Evolutionary conservation across 371 early-diverging fungal genomes (phyloP).

Genomic region (Mucor velutinosus): DNA sequence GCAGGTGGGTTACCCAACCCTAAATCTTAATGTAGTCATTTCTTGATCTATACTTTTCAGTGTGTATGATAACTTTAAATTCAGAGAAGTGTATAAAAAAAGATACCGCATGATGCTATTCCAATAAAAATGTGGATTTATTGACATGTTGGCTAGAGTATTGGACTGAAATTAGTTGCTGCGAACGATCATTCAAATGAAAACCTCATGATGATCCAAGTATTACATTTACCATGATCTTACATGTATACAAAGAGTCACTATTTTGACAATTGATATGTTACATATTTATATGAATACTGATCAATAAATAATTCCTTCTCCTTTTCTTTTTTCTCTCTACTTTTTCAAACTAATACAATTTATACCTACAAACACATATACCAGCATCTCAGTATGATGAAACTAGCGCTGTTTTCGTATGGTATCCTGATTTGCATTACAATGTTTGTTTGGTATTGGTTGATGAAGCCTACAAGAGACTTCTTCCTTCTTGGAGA

Average conservation of each 20-base stretch:
- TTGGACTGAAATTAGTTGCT: neutral
- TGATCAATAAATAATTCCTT: neutral
- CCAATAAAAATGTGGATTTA: neutral
- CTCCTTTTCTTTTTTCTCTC: neutral
- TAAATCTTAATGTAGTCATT: neutral
- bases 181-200: neutral
- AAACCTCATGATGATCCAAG: neutral
- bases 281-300: conserved; percentile 3
- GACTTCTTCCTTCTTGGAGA: neutral
- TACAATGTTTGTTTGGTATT: conserved; percentile 5
- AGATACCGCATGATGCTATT: neutral
- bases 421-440: conserved; percentile 1
- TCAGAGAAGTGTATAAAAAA: neutral
- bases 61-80: neutral
- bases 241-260: conserved; percentile 1
- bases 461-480: neutral
- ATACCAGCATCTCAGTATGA: neutral
- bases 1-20: neutral
- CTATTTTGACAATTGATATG: conserved; percentile 19
- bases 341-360: neutral
- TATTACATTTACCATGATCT: neutral
- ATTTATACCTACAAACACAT: neutral
- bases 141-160: neutral
- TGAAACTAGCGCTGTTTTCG: neutral
- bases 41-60: neutral